Base-by-base conservation (phyloP, 1,139 yeast species). In the Sugiyamaella neomexicana region DNA sequence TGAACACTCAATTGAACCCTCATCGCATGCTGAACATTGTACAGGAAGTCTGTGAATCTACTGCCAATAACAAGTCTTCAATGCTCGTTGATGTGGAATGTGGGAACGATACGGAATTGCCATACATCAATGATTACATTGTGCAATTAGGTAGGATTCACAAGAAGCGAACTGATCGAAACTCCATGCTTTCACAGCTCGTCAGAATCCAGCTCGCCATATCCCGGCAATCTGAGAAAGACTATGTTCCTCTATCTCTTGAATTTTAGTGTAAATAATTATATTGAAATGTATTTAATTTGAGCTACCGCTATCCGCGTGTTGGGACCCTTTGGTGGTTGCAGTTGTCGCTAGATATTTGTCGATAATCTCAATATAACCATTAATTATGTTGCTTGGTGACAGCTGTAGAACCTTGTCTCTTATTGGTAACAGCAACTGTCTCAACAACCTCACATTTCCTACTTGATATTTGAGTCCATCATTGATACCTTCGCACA, bases 61-160 rank as follows among this genome's bases (percentile, higher is more conserved):
- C 85, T 23, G 77, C 80, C 0, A 69, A 75, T 46, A 93, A 90
- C 70, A 81, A 86, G 52, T 83, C 95, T 7, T 88, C 96, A 1
- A 93, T 91, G 98, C 78, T 96, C 63, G 89, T 87, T 61, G 98
- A 91, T 64, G 77, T 86, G 1, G 68, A 80, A 46, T 44, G 53
- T 2, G 73, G 82, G 52, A 77, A 83, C 59, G 76, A 75, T 25
- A 86, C 95, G 0, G 99, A 91, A 66, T 80, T 91, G 31, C 86
- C 85, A 57, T 86, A 80, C 68, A 83, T 91, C 57, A 91, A 89
- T 65, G 96, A 96, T 2, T 84, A 80, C 64, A 75, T 90, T 13
- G 80, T 77, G 5, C 67, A 63, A 12, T 70, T 83, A 55, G 96
- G 87, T 0, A 61, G 66, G 20, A 68, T 72, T 50, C 73, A 75